phyloP scores from a whole-genome alignment of 2,329 filamentous ascomycete genomes.

The Diaporthe helianthi region DNA sequence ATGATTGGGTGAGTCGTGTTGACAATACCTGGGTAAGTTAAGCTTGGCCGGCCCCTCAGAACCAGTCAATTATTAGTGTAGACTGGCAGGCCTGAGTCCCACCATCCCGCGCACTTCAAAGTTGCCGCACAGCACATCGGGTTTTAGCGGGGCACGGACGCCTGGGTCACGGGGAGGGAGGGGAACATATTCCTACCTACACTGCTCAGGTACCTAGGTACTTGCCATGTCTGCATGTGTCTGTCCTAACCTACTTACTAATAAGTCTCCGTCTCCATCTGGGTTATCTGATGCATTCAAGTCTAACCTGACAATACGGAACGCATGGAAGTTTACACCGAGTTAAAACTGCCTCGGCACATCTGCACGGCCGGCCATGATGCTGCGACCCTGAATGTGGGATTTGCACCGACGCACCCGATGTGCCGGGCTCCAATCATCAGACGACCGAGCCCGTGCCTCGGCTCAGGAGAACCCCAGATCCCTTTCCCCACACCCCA shows the following conservation, averaged over 20 bases:
- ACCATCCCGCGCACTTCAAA: not conserved
- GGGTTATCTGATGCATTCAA: not conserved
- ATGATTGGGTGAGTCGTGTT: slow-evolving; percentile 21
- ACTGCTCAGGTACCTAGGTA: no score
- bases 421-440: slow-evolving; percentile 14
- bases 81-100: not conserved
- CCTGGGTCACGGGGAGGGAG: not conserved
- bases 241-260: no score
- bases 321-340: no score
- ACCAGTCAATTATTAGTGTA: no score
- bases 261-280: not conserved
- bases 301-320: not conserved
- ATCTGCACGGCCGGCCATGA: slow-evolving; percentile 14
- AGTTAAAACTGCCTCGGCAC: slow-evolving; percentile 11
- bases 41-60: slow-evolving; percentile 14
- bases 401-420: slow-evolving; percentile 7
- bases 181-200: not conserved
- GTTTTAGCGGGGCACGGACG: slow-evolving; percentile 27
- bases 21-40: no score
- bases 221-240: not conserved
- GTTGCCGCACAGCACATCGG: slow-evolving; percentile 5
- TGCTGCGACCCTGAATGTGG: slow-evolving; percentile 6
- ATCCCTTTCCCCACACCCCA: slow-evolving; percentile 19
- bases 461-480: slow-evolving; percentile 24
- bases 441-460: slow-evolving; percentile 24